Conservation (phyloP, 495 filamentous ascomycete genomes). For the Trichoderma asperelloides region DNA sequence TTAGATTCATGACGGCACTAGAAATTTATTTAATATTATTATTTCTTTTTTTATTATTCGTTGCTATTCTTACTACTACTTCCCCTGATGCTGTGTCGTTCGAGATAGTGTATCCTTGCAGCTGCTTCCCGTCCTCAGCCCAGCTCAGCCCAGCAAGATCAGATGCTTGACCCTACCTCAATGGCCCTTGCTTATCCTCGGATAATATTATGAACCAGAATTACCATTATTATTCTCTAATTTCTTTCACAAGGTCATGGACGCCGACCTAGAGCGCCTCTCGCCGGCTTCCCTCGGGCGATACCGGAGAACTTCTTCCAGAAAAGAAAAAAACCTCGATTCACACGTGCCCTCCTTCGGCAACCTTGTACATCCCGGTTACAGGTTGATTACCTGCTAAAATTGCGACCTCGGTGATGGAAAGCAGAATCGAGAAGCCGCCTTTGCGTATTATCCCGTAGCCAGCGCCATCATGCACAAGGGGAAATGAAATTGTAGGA, state of each 20-base stretch:
- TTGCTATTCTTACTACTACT: not conserved
- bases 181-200: not conserved
- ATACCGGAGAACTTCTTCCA: not conserved
- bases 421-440: not conserved
- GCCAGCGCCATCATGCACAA: too few species aligned
- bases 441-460: not conserved
- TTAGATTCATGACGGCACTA: not conserved
- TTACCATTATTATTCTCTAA: not conserved
- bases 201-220: not conserved
- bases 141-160: not conserved
- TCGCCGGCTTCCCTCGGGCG: not conserved
- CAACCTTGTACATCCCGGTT: not conserved
- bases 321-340: not conserved
- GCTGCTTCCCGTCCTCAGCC: not conserved
- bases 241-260: not conserved
- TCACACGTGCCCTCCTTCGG: not conserved
- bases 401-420: not conserved
- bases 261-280: not conserved
- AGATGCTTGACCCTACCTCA: not conserved
- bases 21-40: not conserved
- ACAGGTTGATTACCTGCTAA: not conserved
- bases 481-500: too few species aligned
- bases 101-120: not conserved
- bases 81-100: slow-evolving; percentile 6
- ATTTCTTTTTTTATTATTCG: not conserved